Conservation (phyloP, 495 filamentous ascomycete genomes). For the Penicillium mononematosum region DNA sequence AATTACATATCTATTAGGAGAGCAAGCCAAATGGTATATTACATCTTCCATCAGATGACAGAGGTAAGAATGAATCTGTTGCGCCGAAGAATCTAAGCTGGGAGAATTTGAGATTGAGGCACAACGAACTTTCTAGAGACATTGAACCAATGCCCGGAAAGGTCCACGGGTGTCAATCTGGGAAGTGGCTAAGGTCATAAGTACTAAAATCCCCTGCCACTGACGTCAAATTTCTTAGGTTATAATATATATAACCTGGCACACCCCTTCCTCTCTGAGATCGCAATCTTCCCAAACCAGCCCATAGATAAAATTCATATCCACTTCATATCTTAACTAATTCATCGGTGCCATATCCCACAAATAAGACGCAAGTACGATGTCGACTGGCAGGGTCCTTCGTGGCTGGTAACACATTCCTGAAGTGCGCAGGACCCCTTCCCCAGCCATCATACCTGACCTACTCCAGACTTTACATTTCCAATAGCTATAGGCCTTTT, state of each 20-base stretch:
- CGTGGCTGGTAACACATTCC: conserved; percentile 23
- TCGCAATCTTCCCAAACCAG: not conserved
- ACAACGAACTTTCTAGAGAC: not conserved
- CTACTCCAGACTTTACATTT: not conserved
- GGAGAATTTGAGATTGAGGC: not conserved
- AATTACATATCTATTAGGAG: too few relatives aligned
- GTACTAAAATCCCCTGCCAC: not conserved
- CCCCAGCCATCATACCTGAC: not conserved
- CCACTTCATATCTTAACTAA: too few relatives aligned
- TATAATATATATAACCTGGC: not conserved
- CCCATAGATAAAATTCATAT: not conserved
- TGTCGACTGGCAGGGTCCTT: conserved; percentile 8
- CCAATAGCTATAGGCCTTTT: not conserved
- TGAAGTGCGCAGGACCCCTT: conserved; percentile 2
- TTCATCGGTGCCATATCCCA: not conserved
- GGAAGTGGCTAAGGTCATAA: not conserved
- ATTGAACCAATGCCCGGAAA: not conserved
- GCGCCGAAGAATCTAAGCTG: not conserved
- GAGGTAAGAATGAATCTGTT: not conserved
- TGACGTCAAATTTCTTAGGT: not conserved
- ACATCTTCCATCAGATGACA: not conserved
- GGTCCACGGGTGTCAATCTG: not conserved
- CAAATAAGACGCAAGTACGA: not conserved
- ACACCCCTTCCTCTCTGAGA: not conserved
- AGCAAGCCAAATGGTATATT: too few relatives aligned